phyloP scores from a whole-genome alignment of 768 basidiomycete species.

The Leccinum aurantiacum region DNA sequence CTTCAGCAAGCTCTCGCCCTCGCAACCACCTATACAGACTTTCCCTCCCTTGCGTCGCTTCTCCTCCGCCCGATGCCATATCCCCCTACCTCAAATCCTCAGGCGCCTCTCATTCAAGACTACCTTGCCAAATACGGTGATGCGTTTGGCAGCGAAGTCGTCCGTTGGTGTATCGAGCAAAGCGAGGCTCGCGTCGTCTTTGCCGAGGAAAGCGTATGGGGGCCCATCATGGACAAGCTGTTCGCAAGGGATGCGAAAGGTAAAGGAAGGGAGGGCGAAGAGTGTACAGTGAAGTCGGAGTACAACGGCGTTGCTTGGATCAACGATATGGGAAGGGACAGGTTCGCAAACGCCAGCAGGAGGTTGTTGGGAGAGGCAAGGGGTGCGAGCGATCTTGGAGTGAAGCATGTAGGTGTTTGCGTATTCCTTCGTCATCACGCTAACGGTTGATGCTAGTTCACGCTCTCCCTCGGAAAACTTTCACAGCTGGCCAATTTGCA shows the following conservation, averaged over 20 bases:
- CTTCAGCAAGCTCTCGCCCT: slow-evolving; percentile 72
- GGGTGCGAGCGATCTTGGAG: slow-evolving; percentile 54
- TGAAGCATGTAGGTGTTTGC: slow-evolving; percentile 67
- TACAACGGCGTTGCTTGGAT: slow-evolving; percentile 73
- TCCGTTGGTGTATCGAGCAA: slow-evolving; percentile 89
- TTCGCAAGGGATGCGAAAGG: slow-evolving; percentile 41
- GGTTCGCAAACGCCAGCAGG: slow-evolving; percentile 63
- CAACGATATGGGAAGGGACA: slow-evolving; percentile 74
- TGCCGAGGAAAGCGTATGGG: slow-evolving; percentile 64
- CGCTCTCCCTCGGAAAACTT: slow-evolving; percentile 90
- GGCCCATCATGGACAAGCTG: slow-evolving; percentile 67
- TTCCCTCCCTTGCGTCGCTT: slow-evolving; percentile 78
- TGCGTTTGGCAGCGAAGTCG: slow-evolving; percentile 86
- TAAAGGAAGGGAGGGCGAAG: slow-evolving; percentile 28
- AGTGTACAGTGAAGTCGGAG: slow-evolving; percentile 47
- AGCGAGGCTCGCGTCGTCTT: slow-evolving; percentile 84
- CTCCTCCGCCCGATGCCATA: slow-evolving; percentile 69
- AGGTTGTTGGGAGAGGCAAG: slow-evolving; percentile 64
- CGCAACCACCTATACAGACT: slow-evolving; percentile 87
- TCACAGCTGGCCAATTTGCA: slow-evolving; percentile 65
- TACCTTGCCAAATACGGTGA: slow-evolving; percentile 82
- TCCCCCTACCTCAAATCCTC: slow-evolving; percentile 63
- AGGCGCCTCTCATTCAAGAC: slow-evolving; percentile 56
- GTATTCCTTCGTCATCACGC: not conserved
- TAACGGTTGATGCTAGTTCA: slow-evolving; percentile 52